Percentiles rank a stretch among this genome's conserved stretches.
phyloP scores from a whole-genome alignment of 495 filamentous ascomycete species.

The Astrocystis sublimbata region DNA sequence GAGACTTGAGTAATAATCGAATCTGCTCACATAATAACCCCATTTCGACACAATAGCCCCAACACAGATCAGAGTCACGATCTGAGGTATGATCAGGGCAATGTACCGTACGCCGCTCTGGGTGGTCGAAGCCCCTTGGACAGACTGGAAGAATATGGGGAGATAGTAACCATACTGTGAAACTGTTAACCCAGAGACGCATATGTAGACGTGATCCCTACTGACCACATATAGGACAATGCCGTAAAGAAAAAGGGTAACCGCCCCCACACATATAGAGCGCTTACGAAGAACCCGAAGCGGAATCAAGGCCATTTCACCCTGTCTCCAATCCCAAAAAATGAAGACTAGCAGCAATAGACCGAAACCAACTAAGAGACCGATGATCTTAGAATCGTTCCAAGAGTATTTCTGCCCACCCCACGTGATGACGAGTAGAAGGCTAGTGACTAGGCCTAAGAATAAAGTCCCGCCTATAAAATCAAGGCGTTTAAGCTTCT shows the following conservation, averaged over 20 bases:
- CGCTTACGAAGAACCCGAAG: conserved; percentile 55
- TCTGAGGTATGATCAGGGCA: conserved; percentile 66
- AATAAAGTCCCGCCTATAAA: conserved; percentile 51
- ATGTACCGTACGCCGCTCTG: conserved; percentile 42
- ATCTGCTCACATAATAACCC: conserved; percentile 42
- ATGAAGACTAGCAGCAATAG: conserved; percentile 46
- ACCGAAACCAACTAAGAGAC: conserved; percentile 50
- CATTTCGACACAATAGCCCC: conserved; percentile 43
- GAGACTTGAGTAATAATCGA: no score
- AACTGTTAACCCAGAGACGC: no score
- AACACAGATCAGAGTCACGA: conserved; percentile 48
- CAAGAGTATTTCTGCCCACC: conserved; percentile 58
- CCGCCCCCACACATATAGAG: conserved; percentile 48
- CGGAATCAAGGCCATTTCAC: conserved; percentile 56
- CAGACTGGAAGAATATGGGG: conserved; percentile 14
- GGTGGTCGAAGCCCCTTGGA: background rate
- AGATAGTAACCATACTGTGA: conserved; percentile 15
- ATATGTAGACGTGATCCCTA: no score
- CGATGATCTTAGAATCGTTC: conserved; percentile 48
- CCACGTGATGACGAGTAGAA: conserved; percentile 63
- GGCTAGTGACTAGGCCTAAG: conserved; percentile 51
- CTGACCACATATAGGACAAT: no score
- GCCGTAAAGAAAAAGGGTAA: conserved; percentile 59
- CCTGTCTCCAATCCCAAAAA: conserved; percentile 47
- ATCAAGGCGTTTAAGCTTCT: conserved; percentile 55